A percentile compares a stretch with the other conserved stretches of the same genome.
Evolutionary conservation across 23 red algal species (phyloP).

Genomic region (Gracilaria domingensis): DNA sequence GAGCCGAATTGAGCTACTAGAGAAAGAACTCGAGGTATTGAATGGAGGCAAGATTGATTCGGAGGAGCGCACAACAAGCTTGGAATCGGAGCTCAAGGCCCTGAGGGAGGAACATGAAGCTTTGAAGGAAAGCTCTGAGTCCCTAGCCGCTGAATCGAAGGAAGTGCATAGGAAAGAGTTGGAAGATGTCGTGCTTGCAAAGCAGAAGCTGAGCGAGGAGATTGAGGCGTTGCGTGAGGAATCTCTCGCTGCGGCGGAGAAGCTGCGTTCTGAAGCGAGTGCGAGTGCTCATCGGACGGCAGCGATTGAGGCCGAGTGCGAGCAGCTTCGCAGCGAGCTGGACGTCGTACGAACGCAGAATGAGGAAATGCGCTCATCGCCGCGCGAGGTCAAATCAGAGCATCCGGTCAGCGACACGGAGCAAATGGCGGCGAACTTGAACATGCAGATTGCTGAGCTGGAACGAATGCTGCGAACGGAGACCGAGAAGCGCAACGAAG

Average conservation of each 20-base stretch:
- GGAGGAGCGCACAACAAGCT: background rate
- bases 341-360: constrained; percentile 27
- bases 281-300: background rate
- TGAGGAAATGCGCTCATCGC: constrained; percentile 46
- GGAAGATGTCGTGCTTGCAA: constrained; percentile 7
- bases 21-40: background rate
- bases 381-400: constrained; percentile 35
- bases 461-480: constrained; percentile 28
- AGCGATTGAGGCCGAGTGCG: constrained; percentile 2
- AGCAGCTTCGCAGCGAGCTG: constrained; percentile 10
- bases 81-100: constrained; percentile 4
- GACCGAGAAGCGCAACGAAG: constrained; percentile 50
- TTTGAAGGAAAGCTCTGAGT: background rate
- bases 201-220: constrained; percentile 12
- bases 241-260: background rate
- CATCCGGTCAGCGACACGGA: constrained; percentile 7
- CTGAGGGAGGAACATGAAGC: constrained; percentile 15
- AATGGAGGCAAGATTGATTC: background rate
- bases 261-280: constrained; percentile 8
- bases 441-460: constrained; percentile 39
- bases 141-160: background rate
- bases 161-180: constrained; percentile 25
- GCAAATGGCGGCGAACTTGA: constrained; percentile 26
- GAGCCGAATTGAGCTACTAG: background rate
- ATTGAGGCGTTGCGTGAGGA: constrained; percentile 2